These are phyloP conservation scores for Handroanthus guayacan DNA, from an alignment of 257 asterid species.

Conservation along the genomic window DNA sequence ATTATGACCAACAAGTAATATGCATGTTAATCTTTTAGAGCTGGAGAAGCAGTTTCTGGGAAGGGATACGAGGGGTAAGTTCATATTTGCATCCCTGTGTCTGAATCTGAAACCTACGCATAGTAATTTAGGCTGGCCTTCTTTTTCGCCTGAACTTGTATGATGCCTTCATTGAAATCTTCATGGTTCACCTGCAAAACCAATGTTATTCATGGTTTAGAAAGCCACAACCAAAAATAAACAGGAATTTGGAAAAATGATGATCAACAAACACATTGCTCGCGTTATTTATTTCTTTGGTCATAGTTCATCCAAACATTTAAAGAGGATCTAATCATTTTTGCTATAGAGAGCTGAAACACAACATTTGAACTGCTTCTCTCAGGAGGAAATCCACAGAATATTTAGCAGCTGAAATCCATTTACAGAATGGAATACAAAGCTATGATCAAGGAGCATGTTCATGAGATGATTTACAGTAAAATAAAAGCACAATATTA, in stretches of 20 bases:
- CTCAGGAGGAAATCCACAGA: neutral
- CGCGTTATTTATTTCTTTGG: neutral
- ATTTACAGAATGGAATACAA: neutral
- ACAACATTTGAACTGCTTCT: neutral
- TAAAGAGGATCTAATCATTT: neutral
- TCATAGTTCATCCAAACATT: neutral
- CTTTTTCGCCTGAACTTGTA: slow-evolving; percentile 96
- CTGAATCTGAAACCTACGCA: slow-evolving; percentile 47
- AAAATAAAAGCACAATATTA: neutral
- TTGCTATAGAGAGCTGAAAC: neutral
- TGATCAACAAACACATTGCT: neutral
- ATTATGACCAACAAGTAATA: too few relatives aligned
- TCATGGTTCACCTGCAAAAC: slow-evolving; percentile 82
- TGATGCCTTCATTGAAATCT: slow-evolving; percentile 94
- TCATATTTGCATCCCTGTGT: too few relatives aligned
- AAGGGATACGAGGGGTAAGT: too few relatives aligned
- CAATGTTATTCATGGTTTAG: neutral
- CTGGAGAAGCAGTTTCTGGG: too few relatives aligned
- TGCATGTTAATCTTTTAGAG: too few relatives aligned
- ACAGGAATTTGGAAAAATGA: neutral
- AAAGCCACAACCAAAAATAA: neutral
- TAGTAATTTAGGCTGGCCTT: slow-evolving; percentile 87
- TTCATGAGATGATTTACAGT: neutral
- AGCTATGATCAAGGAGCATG: neutral
- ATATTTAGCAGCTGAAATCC: neutral